Percentiles rank a stretch among this genome's conserved stretches.
phyloP scores from a whole-genome alignment of 192 early-diverging fungal species.

The Podila horticola region DNA sequence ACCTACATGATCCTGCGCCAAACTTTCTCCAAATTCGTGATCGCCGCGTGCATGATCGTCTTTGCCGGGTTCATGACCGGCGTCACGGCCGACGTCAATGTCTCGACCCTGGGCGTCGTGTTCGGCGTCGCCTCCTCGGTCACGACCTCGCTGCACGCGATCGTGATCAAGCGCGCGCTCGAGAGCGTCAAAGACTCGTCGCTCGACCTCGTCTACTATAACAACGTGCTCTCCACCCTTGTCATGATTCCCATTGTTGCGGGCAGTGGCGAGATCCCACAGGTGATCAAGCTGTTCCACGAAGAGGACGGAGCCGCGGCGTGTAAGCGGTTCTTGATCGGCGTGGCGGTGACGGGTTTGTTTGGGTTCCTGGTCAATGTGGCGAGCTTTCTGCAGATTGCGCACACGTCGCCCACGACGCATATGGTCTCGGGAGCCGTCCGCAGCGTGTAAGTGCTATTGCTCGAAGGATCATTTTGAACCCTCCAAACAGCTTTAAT shows the following conservation, averaged over 20 bases:
- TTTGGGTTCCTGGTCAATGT: slow-evolving; percentile 71
- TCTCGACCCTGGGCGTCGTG: slow-evolving; percentile 46
- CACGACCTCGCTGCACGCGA: slow-evolving; percentile 66
- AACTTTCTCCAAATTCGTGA: slow-evolving; percentile 37
- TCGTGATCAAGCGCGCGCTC: slow-evolving; percentile 65
- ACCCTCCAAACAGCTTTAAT: too few relatives aligned
- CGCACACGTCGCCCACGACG: slow-evolving; percentile 66
- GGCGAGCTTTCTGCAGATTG: slow-evolving; percentile 72
- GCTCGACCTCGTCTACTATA: slow-evolving; percentile 68
- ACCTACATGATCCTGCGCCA: slow-evolving; percentile 50
- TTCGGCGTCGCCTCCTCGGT: slow-evolving; percentile 61
- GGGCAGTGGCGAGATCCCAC: slow-evolving; percentile 48
- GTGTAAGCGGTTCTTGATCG: slow-evolving; percentile 29
- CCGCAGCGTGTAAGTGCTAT: slow-evolving; percentile 63
- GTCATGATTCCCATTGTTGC: slow-evolving; percentile 59
- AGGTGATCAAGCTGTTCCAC: not conserved
- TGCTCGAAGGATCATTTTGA: not conserved
- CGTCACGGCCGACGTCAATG: slow-evolving; percentile 45
- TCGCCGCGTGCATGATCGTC: slow-evolving; percentile 55
- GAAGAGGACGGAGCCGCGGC: slow-evolving; percentile 3
- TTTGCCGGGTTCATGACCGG: slow-evolving; percentile 65
- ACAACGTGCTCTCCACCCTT: slow-evolving; percentile 58
- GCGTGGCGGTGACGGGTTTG: slow-evolving; percentile 54
- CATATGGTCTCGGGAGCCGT: slow-evolving; percentile 69
- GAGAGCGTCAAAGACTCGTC: slow-evolving; percentile 57